Evolutionary conservation across 305 asterid species (phyloP).

Genomic region (Ruellia speciosa): DNA sequence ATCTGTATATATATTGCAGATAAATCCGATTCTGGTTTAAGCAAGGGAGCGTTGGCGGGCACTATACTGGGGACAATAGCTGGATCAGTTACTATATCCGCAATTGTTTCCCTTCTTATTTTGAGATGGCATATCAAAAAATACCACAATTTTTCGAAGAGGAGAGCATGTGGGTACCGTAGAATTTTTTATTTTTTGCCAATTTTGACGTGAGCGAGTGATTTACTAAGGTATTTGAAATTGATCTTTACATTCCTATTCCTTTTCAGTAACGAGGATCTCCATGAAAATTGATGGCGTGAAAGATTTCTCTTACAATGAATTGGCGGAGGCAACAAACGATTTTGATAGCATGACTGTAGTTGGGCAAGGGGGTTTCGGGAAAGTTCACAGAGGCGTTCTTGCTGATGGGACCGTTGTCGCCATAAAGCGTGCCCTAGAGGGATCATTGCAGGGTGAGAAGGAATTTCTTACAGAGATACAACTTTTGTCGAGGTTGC

Average conservation of each 20-base stretch:
- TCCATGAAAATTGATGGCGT: slow-evolving; percentile 83
- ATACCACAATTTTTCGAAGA: slow-evolving; percentile 37
- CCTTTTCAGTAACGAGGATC: slow-evolving; percentile 56
- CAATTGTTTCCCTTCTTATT: slow-evolving; percentile 51
- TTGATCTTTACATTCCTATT: slow-evolving; percentile 18
- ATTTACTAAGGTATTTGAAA: slow-evolving; percentile 7
- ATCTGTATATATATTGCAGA: slow-evolving; percentile 36
- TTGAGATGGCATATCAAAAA: slow-evolving; percentile 45
- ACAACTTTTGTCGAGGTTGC: slow-evolving; percentile 78
- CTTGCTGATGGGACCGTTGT: slow-evolving; percentile 71
- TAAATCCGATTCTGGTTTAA: slow-evolving; percentile 33
- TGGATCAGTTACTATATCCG: slow-evolving; percentile 62
- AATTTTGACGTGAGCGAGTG: neutral
- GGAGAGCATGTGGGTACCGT: slow-evolving; percentile 58
- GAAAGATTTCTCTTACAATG: slow-evolving; percentile 61
- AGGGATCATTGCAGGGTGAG: slow-evolving; percentile 92
- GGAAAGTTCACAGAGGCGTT: slow-evolving; percentile 77
- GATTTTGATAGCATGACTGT: slow-evolving; percentile 45
- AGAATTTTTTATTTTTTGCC: slow-evolving; percentile 5
- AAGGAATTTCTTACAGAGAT: slow-evolving; percentile 94
- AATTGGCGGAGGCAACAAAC: slow-evolving; percentile 63
- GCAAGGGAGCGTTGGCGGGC: slow-evolving; percentile 85
- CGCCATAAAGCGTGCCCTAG: slow-evolving; percentile 88
- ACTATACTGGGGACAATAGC: slow-evolving; percentile 72
- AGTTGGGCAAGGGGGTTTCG: slow-evolving; percentile 94